Conservation (phyloP, 2,329 filamentous ascomycete genomes). For the Canariomyces notabilis region DNA sequence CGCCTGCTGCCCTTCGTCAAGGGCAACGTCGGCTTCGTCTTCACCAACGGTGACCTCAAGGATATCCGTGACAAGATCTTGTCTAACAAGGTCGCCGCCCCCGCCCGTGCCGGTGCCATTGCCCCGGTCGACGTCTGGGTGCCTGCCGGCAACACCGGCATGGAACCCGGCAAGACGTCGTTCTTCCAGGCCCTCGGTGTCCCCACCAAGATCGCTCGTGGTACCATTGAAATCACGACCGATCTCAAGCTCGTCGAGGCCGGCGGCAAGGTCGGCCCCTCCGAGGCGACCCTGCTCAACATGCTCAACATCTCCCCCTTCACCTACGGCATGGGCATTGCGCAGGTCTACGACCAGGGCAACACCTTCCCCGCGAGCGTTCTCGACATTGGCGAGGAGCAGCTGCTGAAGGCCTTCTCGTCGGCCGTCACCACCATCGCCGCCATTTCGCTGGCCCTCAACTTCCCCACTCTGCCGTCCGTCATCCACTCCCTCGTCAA, state of each 20-base stretch:
- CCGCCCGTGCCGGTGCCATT: constrained; percentile 94
- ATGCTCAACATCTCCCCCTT: constrained; percentile 99
- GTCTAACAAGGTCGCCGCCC: constrained; percentile 93
- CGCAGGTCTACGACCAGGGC: constrained; percentile 96
- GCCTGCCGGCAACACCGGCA: constrained; percentile 98
- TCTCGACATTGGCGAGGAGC: constrained; percentile 89
- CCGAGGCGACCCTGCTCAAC: constrained; percentile 98
- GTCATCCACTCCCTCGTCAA: constrained; percentile 97
- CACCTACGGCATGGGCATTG: constrained; percentile 96
- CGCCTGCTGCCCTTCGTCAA: constrained; percentile 92
- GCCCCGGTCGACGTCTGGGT: constrained; percentile 91
- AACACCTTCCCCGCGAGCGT: constrained; percentile 83
- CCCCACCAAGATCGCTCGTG: constrained; percentile 99
- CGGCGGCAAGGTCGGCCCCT: constrained; percentile 90
- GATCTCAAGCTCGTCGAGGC: constrained; percentile 98
- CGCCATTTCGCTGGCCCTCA: constrained; percentile 82
- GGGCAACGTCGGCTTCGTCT: constrained; percentile 99
- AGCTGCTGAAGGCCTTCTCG: constrained; percentile 81
- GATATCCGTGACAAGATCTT: constrained; percentile 88
- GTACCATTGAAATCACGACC: constrained; percentile 99
- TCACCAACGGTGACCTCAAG: constrained; percentile 98
- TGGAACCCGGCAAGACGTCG: constrained; percentile 99
- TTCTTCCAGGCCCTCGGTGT: constrained; percentile 99
- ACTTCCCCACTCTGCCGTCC: constrained; percentile 94
- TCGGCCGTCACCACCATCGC: constrained; percentile 82